phyloP scores from a whole-genome alignment of 495 filamentous ascomycete genomes.

The Penicillium crystallinum region DNA sequence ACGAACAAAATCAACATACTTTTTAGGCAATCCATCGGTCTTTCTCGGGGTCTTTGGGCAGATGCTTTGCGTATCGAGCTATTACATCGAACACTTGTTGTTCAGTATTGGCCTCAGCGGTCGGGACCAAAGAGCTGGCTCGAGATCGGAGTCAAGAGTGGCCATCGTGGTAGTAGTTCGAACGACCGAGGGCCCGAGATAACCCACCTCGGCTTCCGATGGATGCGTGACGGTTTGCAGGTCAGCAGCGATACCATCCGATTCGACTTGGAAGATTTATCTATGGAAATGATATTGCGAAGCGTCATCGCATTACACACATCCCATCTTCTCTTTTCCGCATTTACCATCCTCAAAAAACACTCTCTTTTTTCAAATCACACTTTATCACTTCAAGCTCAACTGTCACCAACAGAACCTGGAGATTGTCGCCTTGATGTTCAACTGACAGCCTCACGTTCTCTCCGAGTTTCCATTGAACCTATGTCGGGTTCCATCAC shows the following conservation, averaged over 20 bases:
- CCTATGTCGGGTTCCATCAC: slow-evolving; percentile 48
- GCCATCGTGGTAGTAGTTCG: slow-evolving; percentile 32
- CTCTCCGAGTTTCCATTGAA: slow-evolving; percentile 61
- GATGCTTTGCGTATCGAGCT: slow-evolving; percentile 68
- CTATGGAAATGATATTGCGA: slow-evolving; percentile 66
- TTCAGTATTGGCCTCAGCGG: slow-evolving; percentile 83
- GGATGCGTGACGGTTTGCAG: slow-evolving; percentile 79
- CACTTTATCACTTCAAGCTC: slow-evolving; percentile 49
- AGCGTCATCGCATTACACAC: slow-evolving; percentile 71
- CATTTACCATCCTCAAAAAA: slow-evolving; percentile 51
- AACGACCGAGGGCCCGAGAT: slow-evolving; percentile 16
- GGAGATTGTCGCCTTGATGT: slow-evolving; percentile 60
- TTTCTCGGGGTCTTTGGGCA: slow-evolving; percentile 66
- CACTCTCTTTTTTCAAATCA: slow-evolving; percentile 53
- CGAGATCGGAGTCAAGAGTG: slow-evolving; percentile 73
- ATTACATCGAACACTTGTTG: slow-evolving; percentile 68
- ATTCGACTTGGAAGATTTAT: slow-evolving; percentile 61
- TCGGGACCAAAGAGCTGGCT: slow-evolving; percentile 77
- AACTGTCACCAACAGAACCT: slow-evolving; percentile 54
- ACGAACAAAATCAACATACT: slow-evolving; percentile 83
- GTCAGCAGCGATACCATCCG: slow-evolving; percentile 58
- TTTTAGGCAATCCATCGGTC: slow-evolving; percentile 64
- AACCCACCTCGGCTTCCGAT: slow-evolving; percentile 63
- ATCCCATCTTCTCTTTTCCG: slow-evolving; percentile 55
- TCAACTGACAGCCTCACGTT: slow-evolving; percentile 56